Conservation (phyloP, 495 filamentous ascomycete genomes). For the Podospora pseudopauciseta region DNA sequence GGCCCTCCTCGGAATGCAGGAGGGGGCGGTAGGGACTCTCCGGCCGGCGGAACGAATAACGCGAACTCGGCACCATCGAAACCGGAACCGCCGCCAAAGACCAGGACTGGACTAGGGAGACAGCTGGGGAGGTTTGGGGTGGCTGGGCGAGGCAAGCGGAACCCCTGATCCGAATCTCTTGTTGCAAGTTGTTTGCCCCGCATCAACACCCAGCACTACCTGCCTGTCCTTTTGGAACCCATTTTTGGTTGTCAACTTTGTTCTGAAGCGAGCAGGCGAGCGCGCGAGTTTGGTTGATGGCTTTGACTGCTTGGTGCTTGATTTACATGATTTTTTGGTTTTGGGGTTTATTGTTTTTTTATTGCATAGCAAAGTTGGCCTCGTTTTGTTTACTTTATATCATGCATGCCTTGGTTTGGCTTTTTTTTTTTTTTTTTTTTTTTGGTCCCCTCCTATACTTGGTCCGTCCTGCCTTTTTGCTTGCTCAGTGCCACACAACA, state of each 20-base stretch:
- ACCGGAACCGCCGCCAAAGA: constrained; percentile 46
- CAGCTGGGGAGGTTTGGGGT: constrained; percentile 68
- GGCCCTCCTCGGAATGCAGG: constrained; percentile 34
- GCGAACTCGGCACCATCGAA: constrained; percentile 22
- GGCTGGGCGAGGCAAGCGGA: constrained; percentile 52
- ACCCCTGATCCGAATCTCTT: constrained; percentile 25
- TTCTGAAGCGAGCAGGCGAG: constrained; percentile 4
- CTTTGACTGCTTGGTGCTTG: neutral
- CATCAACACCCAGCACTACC: neutral
- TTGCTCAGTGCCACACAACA: neutral
- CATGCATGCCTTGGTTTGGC: constrained; percentile 2
- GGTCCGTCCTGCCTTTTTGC: neutral
- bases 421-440: neutral
- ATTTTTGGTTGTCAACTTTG: constrained; percentile 12
- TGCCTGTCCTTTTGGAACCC: neutral
- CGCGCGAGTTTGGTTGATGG: neutral
- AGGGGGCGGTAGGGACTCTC: constrained; percentile 14
- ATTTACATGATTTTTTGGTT: constrained; percentile 5
- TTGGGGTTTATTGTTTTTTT: constrained; percentile 1
- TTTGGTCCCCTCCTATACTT: neutral
- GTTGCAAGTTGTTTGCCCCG: constrained; percentile 6
- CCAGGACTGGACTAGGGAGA: constrained; percentile 61
- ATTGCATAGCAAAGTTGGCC: neutral
- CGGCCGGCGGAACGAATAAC: constrained; percentile 3
- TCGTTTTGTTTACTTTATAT: neutral